phyloP scores from a whole-genome alignment of 2,329 filamentous ascomycete species.

The Epichloe gansuensis region DNA sequence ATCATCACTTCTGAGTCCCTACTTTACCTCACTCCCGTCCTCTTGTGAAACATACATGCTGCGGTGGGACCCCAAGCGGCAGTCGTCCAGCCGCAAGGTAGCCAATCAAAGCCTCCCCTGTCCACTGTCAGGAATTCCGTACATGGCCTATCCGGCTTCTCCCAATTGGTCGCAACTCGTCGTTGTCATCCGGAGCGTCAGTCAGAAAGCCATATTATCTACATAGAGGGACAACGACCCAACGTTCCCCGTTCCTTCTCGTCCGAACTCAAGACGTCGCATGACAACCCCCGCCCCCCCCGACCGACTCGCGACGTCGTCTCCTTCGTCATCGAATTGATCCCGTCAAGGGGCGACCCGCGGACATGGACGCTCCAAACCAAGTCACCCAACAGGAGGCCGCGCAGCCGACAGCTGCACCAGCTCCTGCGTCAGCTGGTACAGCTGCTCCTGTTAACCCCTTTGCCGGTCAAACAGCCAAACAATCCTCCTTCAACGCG shows the following conservation, averaged over 20 bases:
- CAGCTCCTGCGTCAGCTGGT: conserved; percentile 3
- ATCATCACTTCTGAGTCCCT: too few species aligned
- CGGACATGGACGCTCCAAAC: conserved; percentile 4
- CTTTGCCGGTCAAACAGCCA: background rate
- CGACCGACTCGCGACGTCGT: background rate
- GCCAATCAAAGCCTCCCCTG: conserved; percentile 1
- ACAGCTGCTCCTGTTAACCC: background rate
- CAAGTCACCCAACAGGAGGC: background rate
- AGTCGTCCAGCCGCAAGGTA: background rate
- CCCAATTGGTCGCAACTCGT: conserved; percentile 4
- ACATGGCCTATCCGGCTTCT: background rate
- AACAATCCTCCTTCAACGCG: background rate
- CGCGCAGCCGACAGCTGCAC: background rate
- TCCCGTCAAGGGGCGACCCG: background rate
- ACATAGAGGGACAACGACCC: background rate
- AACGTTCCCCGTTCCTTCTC: background rate
- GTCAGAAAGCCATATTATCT: background rate
- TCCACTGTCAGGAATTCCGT: background rate
- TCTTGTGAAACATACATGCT: background rate
- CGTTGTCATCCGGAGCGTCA: conserved; percentile 1
- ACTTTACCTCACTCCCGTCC: too few species aligned
- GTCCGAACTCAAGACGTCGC: background rate
- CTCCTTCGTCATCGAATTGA: conserved; percentile 1
- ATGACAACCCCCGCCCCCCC: background rate
- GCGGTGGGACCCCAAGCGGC: background rate